These are phyloP conservation scores for Ambrosia trifida DNA, from an alignment of 129 eudicot species.

Conservation along the genomic window DNA sequence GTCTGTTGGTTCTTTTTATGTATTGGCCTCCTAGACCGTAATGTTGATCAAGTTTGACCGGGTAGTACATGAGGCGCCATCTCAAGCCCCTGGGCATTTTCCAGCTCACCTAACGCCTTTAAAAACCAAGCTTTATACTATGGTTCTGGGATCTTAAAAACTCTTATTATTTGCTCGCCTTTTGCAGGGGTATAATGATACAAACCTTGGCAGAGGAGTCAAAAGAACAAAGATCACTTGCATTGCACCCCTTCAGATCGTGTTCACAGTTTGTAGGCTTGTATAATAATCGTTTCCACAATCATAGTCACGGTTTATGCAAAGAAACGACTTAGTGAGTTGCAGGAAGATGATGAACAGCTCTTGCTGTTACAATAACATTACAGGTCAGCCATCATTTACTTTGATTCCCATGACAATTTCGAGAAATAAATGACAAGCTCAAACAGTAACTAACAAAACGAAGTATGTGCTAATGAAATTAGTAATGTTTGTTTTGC, in stretches of 20 bases:
- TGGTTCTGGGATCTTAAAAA: no score
- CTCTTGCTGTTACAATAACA: constrained; percentile 34
- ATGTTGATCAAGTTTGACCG: no score
- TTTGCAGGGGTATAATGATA: constrained; percentile 59
- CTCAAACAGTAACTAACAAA: constrained; percentile 22
- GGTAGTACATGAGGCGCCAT: no score
- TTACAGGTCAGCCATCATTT: not conserved
- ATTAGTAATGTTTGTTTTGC: not conserved
- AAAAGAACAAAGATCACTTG: constrained; percentile 39
- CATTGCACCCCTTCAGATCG: constrained; percentile 47
- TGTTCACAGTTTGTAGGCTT: constrained; percentile 47
- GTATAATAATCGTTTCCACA: constrained; percentile 40
- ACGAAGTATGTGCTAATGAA: no score
- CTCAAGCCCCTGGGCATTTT: no score
- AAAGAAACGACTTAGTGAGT: constrained; percentile 47
- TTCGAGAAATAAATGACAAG: not conserved
- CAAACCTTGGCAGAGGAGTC: constrained; percentile 61
- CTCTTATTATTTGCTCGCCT: not conserved
- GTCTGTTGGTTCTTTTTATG: no score
- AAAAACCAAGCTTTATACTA: no score
- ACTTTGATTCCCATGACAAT: not conserved
- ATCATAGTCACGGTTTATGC: constrained; percentile 52
- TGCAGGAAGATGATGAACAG: constrained; percentile 47
- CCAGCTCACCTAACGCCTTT: no score
- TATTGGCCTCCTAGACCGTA: no score